Evolutionary conservation across 148 eudicot genomes (phyloP), one percentile per base, ranked within the genome.

Genomic region (Heliamphora exappendiculata): DNA sequence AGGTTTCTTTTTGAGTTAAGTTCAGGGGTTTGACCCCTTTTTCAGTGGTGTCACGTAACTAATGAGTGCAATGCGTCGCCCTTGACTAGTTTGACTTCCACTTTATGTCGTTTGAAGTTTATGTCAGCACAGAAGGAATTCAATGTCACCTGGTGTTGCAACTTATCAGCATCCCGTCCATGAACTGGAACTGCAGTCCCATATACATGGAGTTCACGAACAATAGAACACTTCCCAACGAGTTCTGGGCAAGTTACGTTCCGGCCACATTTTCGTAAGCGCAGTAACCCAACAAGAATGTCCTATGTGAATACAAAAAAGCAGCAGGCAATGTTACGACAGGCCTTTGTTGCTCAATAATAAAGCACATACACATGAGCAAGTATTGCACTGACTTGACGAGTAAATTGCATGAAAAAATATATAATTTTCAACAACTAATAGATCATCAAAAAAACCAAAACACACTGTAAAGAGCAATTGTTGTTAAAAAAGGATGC

Each of bases 131-230:
- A 39, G 33, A 80, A 75, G 28, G 53, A 34, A 68, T 29, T 36
- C 4, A 31, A 29, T n/a, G n/a, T 74, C 72, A 91, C 96, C 96
- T 95, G 99, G 81, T 95, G 99, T 83, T 95, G 99, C 85, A 89
- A 81, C 82, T 95, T 95, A 67, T 95, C 96, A 58, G 91, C 87
- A 73, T 95, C 94, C 14, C 99, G 88, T 1, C 99, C 99, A 79
- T 95, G 99, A 66, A 95, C 97, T 12, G 99, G 99, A 70, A 95
- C 99, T 58, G 99, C 99, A 47, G 99, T 95, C 45, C 99, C 99
- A 66, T 95, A 95, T 44, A 95, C 98, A 77, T 95, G 99, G 57
- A 95, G 93, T 80, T 95, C 99, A 39, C 99, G 97, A 68, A 95
- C 90, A 51, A 95, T 95, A 14, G 99, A 95, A 77, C 99, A 95